phyloP scores from a whole-genome alignment of 2,329 filamentous ascomycete species.

The Epichloe scottii region DNA sequence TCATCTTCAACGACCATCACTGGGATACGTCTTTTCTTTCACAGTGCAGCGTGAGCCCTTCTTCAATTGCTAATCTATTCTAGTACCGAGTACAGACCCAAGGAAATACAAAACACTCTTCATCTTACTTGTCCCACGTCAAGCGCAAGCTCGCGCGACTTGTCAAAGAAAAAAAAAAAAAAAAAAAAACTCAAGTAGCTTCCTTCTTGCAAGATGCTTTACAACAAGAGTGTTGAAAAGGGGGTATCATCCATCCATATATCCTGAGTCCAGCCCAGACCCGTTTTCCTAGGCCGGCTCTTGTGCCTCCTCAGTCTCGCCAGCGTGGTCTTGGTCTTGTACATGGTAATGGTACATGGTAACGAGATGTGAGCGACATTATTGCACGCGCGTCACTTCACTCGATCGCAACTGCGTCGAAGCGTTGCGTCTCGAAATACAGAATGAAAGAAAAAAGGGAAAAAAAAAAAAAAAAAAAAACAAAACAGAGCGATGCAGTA shows the following conservation, averaged over 20 bases:
- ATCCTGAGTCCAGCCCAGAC: slow-evolving; percentile 21
- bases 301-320: slow-evolving; percentile 10
- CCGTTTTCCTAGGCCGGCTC: slow-evolving; percentile 10
- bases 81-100: not conserved
- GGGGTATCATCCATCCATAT: slow-evolving; percentile 20
- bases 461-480: slow-evolving; percentile 8
- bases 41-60: slow-evolving; percentile 3
- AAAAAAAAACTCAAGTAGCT: not conserved
- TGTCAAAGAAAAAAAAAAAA: not conserved
- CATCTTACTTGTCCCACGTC: slow-evolving; percentile 1
- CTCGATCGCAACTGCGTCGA: not conserved
- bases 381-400: slow-evolving; percentile 1
- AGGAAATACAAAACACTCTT: not conserved
- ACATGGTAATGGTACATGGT: slow-evolving; percentile 14
- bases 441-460: slow-evolving; percentile 5
- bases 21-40: not conserved
- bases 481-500: not conserved
- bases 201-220: slow-evolving; percentile 11
- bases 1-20: too few species aligned
- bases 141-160: not conserved
- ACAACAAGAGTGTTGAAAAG: slow-evolving; percentile 12
- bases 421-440: not conserved
- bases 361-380: not conserved
- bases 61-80: slow-evolving; percentile 6
- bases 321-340: slow-evolving; percentile 11